A percentile compares a stretch with the other conserved stretches of the same genome.
Evolutionary conservation across 495 filamentous ascomycete species (phyloP).

Genomic region (Penicillium fimorum): DNA sequence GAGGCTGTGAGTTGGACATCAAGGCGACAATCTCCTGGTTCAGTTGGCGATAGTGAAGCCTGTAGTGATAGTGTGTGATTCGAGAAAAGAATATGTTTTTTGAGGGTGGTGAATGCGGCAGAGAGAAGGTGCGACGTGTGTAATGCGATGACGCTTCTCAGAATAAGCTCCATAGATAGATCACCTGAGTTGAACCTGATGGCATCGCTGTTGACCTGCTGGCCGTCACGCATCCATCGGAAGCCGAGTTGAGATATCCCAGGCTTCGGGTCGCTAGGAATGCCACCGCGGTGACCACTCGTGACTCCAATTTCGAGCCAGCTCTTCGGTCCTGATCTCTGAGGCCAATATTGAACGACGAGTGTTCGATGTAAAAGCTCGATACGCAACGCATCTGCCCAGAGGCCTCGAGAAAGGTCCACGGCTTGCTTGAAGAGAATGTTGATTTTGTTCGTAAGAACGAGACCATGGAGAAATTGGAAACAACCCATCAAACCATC

Average conservation of each 20-base stretch:
- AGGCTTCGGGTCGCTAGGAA: constrained; percentile 10
- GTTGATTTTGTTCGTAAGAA: constrained; percentile 82
- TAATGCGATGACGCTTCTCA: constrained; percentile 70
- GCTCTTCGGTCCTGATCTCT: constrained; percentile 65
- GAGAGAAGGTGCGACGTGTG: constrained; percentile 68
- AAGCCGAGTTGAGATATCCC: constrained; percentile 56
- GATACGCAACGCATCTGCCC: constrained; percentile 72
- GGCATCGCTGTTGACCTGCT: constrained; percentile 63
- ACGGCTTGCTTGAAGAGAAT: constrained; percentile 73
- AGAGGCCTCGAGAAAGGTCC: constrained; percentile 62
- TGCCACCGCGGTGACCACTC: constrained; percentile 52
- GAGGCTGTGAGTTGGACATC: constrained; percentile 63
- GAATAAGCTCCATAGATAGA: constrained; percentile 68
- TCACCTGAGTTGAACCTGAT: constrained; percentile 63
- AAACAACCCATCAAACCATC: constrained; percentile 76
- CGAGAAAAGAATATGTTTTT: constrained; percentile 55
- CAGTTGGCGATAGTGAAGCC: constrained; percentile 52
- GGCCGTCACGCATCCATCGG: constrained; percentile 81
- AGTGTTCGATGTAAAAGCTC: constrained; percentile 75
- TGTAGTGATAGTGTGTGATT: constrained; percentile 52
- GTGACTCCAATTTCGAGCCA: constrained; percentile 87
- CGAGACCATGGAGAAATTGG: constrained; percentile 77
- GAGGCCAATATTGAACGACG: constrained; percentile 86
- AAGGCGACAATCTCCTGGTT: constrained; percentile 65
- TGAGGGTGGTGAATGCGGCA: constrained; percentile 57